Base-by-base conservation (phyloP, 2,329 filamentous ascomycete species). In the Exophiala lecanii-corni region DNA sequence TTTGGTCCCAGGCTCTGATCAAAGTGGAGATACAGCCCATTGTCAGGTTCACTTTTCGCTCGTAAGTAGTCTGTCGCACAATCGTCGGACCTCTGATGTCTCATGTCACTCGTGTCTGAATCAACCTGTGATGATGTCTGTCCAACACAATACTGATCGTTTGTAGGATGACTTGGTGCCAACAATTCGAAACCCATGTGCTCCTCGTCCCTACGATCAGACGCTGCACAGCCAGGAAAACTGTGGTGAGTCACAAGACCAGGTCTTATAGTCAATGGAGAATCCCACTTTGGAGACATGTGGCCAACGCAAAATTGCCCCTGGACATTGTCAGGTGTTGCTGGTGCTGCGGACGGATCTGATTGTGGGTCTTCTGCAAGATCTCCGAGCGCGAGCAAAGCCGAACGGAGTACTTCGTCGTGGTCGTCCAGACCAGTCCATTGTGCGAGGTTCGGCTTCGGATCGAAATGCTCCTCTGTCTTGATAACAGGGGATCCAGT, bases 381-480 rank as follows among this genome's bases (percentile, higher is more conserved):
- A 45, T 32, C 18, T 36, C 32, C 33, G 12, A 40, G 35, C 6
- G 43, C 47, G 12, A 48, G 40, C 28, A 47, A 32, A 13, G 48
- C 45, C 5, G 36, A 12, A 12, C 35, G 41, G 25, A 47, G 38
- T 1, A 28, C 37, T 26, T 44, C 28, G 25, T 49, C 36, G 18
- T 44, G 33, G 7, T 20, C 17, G 18, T 35, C 33, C 6, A 35
- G 10, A 5, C 18, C 9, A 6, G 9, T 19, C 33, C 33, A 35
- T 5, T 12, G 30, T 16, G n/a, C 30, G 17, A 13, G 30, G 17
- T 32, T 6, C n/a, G n/a, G n/a, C 9, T 10, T 9, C 25, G 9
- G 19, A 13, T 9, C 9, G 9, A 23, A 23, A 25, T 9, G 7
- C 17, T 12, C 13, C 28, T 40, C 20, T 9, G 20, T 13, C 13